Evolutionary conservation across 2,329 filamentous ascomycete genomes (phyloP), one percentile per base, ranked within the genome.

Genomic region (Blastomyces percursus): DNA sequence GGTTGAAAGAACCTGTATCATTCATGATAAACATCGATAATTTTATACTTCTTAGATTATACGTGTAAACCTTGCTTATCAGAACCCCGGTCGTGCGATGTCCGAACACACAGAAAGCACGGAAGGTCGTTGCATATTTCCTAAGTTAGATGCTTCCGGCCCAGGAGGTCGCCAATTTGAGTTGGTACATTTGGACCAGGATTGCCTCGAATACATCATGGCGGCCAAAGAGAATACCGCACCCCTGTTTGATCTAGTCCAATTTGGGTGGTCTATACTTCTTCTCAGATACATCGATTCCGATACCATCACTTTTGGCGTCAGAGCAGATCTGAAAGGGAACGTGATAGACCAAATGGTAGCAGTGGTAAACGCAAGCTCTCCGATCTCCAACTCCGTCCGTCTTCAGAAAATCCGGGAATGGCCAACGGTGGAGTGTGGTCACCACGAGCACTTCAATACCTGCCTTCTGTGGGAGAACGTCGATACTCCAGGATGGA

Each of bases 241-340:
- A 11, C 24, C 48, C 9, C 21, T 50, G 48, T 50, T 50, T n/a
- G 38, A 56, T 24, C 27, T 35, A 16, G 30, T 56, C 21, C 30
- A 56, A n/a, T 71, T 71, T 19, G 73, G 74, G 14, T 76, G 73
- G 74, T 71, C 70, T 1, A 50, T 77, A 27, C 64, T 75, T 6
- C 61, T 75, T 0, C 69, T 70, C 7, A 69, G 66, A 9, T 74
- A 74, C 57, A 71, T 71, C 9, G 70, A 69, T 2, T 72, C 70
- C 11, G 69, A 75, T 40, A 73, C 76, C 59, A 71, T 76, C 11
- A 55, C 74, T 2, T 78, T 75, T 69, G 75, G 72, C 9, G 73
- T 73, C 59, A 11, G 35, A 21, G 4, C 30, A 24, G 24, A 3
- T 12, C n/a, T 19, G 19, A 56, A 19, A 11, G 5, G 27, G 54